Conservation (phyloP, 352 stramenopile genomes). For the Pythium apleroticum region DNA sequence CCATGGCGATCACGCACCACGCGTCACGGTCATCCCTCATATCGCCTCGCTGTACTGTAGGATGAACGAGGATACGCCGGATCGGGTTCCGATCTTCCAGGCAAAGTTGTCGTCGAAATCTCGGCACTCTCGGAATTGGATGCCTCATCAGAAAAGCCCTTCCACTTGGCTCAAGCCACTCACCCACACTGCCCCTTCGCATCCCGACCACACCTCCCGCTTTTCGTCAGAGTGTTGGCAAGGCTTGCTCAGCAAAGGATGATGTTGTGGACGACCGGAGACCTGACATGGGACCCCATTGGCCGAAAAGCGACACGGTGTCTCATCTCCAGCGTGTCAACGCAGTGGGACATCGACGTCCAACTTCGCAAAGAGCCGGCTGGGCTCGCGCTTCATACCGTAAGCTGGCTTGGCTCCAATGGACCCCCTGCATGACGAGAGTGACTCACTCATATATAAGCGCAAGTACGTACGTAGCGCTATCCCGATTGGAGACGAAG, state of each 20-base stretch:
- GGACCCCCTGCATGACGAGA: neutral
- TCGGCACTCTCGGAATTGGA: neutral
- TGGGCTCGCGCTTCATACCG: neutral
- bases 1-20: neutral
- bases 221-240: neutral
- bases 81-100: neutral
- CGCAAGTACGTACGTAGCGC: too few relatives aligned
- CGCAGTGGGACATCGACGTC: constrained; percentile 13
- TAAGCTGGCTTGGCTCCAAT: neutral
- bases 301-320: neutral
- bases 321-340: constrained; percentile 22
- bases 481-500: neutral
- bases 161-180: neutral
- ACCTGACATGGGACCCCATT: constrained; percentile 2
- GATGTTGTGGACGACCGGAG: neutral
- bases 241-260: neutral
- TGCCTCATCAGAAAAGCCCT: constrained; percentile 3
- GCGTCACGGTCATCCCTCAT: neutral
- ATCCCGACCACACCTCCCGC: neutral
- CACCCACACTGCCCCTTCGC: constrained; percentile 4
- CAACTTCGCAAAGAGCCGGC: neutral
- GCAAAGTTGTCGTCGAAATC: neutral
- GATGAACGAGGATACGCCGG: constrained; percentile 1
- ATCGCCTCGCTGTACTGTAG: constrained; percentile 1
- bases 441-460: too few relatives aligned